A percentile compares a stretch with the other conserved stretches of the same genome.
Conservation (phyloP, 495 filamentous ascomycete species). For the Podospora comata region DNA sequence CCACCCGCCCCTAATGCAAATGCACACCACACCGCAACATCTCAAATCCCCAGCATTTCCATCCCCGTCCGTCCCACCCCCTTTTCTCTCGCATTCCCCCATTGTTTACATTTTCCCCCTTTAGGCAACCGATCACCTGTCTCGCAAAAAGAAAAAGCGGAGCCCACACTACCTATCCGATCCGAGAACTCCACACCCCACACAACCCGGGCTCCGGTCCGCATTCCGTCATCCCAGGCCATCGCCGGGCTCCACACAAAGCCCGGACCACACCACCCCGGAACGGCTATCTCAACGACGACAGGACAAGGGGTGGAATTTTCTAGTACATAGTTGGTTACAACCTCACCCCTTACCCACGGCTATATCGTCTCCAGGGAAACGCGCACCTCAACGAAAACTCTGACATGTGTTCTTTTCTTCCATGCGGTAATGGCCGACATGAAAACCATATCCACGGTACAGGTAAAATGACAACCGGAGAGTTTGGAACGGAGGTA, state of each 20-base stretch:
- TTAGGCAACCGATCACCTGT: background rate
- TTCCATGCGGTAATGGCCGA: background rate
- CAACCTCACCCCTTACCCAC: background rate
- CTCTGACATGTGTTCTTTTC: background rate
- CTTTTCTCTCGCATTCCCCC: background rate
- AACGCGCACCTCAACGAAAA: background rate
- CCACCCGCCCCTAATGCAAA: background rate
- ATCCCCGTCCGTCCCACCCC: background rate
- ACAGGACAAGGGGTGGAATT: background rate
- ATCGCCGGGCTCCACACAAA: background rate
- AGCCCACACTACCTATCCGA: background rate
- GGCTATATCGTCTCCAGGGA: background rate
- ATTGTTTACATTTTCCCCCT: background rate
- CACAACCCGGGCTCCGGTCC: background rate
- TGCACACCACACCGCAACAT: background rate
- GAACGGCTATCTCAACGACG: background rate
- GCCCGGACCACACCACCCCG: background rate
- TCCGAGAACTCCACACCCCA: background rate
- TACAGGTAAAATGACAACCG: background rate
- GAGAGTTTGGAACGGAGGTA: background rate
- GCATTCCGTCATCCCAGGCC: background rate
- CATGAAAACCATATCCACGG: background rate
- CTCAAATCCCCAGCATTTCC: background rate
- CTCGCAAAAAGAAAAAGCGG: background rate
- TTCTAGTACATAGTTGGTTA: background rate